phyloP scores from a whole-genome alignment of 2,329 filamentous ascomycete species.

The Neopestalotiopsis clavispora region DNA sequence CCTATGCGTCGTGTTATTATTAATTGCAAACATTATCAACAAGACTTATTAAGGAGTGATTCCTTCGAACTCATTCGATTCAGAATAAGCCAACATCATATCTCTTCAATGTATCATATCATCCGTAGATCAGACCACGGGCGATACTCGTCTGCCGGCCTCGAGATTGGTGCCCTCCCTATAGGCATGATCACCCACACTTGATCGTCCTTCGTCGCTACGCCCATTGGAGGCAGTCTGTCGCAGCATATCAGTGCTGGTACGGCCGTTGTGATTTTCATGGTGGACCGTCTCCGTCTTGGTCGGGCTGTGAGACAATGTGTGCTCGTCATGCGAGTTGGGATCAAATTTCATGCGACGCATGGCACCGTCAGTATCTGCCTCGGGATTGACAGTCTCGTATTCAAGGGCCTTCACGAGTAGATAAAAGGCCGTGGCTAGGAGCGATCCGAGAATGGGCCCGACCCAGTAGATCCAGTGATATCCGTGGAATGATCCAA shows the following conservation, averaged over 20 bases:
- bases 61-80: too few species aligned
- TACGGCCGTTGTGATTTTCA: neutral
- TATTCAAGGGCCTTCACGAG: conserved; percentile 58
- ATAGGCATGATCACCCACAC: neutral
- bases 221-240: neutral
- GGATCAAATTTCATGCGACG: conserved; percentile 1
- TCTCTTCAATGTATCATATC: too few species aligned
- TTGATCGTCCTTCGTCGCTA: neutral
- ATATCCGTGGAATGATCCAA: conserved; percentile 45
- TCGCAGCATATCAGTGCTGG: neutral
- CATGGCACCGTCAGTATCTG: conserved; percentile 38
- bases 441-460: conserved; percentile 51
- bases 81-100: too few species aligned
- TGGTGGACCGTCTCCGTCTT: neutral
- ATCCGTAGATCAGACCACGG: neutral
- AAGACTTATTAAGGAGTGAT: too few species aligned
- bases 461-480: conserved; percentile 63
- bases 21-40: neutral
- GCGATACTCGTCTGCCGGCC: neutral
- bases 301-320: neutral
- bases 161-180: neutral
- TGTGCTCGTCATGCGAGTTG: neutral
- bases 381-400: conserved; percentile 53
- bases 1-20: neutral
- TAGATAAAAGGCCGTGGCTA: conserved; percentile 56